Evolutionary conservation across 495 filamentous ascomycete species (phyloP).

Genomic region (Penicillium steckii): DNA sequence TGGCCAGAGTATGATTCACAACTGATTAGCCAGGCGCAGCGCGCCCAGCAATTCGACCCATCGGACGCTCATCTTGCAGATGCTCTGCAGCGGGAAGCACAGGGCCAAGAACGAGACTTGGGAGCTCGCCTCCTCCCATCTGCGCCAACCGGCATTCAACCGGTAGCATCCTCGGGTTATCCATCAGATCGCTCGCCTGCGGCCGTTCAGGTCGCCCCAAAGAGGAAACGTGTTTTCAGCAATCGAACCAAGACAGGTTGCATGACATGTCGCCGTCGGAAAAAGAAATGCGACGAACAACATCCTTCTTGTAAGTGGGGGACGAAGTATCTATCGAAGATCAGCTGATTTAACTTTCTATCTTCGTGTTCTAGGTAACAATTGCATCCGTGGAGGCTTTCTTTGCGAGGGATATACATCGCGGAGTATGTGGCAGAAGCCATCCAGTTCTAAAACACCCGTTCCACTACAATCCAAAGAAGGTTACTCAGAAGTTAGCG

Average conservation of each 20-base stretch:
- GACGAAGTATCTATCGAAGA: background rate
- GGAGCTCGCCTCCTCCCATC: slow-evolving; percentile 32
- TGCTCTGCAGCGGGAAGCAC: slow-evolving; percentile 50
- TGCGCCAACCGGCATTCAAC: slow-evolving; percentile 26
- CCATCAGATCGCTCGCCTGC: slow-evolving; percentile 36
- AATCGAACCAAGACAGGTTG: slow-evolving; percentile 98
- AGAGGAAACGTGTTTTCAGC: slow-evolving; percentile 87
- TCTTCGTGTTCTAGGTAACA: slow-evolving; percentile 63
- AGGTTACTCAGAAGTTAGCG: slow-evolving; percentile 54
- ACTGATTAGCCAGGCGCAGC: slow-evolving; percentile 41
- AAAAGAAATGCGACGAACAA: slow-evolving; percentile 98
- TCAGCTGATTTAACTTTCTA: slow-evolving; percentile 3
- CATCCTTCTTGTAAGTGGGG: slow-evolving; percentile 80
- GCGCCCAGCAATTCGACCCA: slow-evolving; percentile 48
- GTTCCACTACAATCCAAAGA: slow-evolving; percentile 87
- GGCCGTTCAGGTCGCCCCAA: slow-evolving; percentile 66
- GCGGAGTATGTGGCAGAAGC: slow-evolving; percentile 70
- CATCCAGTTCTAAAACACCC: slow-evolving; percentile 57
- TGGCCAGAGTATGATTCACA: slow-evolving; percentile 46
- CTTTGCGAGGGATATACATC: slow-evolving; percentile 91
- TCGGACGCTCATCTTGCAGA: slow-evolving; percentile 51
- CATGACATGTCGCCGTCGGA: slow-evolving; percentile 88
- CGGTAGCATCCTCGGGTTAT: slow-evolving; percentile 36
- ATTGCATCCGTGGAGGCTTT: slow-evolving; percentile 90
- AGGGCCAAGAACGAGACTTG: slow-evolving; percentile 39